These are phyloP conservation scores for Ogataea philodendri DNA, from an alignment of 805 yeast genomes.

Conservation along the genomic window DNA sequence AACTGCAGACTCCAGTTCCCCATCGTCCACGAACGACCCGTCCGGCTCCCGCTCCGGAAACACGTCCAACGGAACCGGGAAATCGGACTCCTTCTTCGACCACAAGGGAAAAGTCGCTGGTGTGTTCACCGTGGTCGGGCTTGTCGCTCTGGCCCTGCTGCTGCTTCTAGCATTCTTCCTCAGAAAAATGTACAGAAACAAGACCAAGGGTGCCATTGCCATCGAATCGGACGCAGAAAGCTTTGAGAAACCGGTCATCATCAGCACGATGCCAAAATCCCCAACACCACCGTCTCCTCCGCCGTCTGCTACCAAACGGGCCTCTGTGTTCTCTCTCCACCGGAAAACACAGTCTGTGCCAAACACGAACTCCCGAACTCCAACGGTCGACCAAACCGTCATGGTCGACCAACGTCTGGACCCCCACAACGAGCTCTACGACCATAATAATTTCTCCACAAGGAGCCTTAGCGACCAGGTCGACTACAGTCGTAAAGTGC, in stretches of 20 bases:
- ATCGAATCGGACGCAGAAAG: slow-evolving; percentile 26
- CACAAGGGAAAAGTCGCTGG: slow-evolving; percentile 81
- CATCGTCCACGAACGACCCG: too few relatives aligned
- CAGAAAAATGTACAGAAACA: slow-evolving; percentile 11
- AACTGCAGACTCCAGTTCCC: slow-evolving; percentile 12
- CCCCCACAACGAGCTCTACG: slow-evolving; percentile 52
- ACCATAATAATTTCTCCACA: slow-evolving; percentile 43
- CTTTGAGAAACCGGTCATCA: slow-evolving; percentile 20
- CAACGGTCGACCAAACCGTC: slow-evolving; percentile 11
- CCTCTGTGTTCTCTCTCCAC: slow-evolving; percentile 10
- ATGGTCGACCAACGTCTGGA: slow-evolving; percentile 62
- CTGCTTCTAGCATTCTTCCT: slow-evolving; percentile 42
- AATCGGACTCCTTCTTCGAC: slow-evolving; percentile 55
- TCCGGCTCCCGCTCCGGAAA: too few relatives aligned
- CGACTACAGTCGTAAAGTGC: slow-evolving; percentile 56
- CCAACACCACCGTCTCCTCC: slow-evolving; percentile 5
- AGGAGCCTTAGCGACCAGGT: slow-evolving; percentile 52
- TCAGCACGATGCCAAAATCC: slow-evolving; percentile 10
- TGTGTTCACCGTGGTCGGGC: slow-evolving; percentile 75
- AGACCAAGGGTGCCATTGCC: slow-evolving; percentile 7
- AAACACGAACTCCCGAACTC: slow-evolving; percentile 5
- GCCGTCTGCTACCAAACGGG: slow-evolving; percentile 3
- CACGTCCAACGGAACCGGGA: too few relatives aligned
- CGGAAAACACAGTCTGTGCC: slow-evolving; percentile 11
- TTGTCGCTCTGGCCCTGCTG: slow-evolving; percentile 50